phyloP scores from a whole-genome alignment of 2,329 filamentous ascomycete species.

The Zymoseptoria pseudotritici region DNA sequence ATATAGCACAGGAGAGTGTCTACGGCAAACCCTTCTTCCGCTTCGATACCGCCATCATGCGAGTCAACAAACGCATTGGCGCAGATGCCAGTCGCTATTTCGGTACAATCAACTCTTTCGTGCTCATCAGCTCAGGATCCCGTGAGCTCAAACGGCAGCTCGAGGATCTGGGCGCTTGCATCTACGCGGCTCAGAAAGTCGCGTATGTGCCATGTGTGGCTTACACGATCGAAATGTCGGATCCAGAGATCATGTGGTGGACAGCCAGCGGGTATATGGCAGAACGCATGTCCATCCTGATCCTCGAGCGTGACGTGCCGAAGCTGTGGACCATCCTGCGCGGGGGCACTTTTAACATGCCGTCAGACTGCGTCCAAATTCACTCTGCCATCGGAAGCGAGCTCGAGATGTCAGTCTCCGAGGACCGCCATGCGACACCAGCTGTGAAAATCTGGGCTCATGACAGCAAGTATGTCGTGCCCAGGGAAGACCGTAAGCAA shows the following conservation, averaged over 20 bases:
- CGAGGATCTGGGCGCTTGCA: background rate
- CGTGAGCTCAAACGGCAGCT: background rate
- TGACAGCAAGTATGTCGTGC: background rate
- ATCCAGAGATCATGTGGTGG: background rate
- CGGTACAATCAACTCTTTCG: background rate
- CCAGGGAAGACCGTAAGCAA: background rate
- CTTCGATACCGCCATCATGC: background rate
- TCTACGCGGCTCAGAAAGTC: background rate
- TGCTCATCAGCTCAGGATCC: background rate
- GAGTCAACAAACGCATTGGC: background rate
- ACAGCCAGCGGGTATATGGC: background rate
- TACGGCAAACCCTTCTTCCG: background rate
- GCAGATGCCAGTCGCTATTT: background rate
- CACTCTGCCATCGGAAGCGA: too few species aligned
- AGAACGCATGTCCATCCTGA: background rate
- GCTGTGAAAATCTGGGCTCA: background rate
- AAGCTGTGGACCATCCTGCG: background rate
- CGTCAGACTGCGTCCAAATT: background rate
- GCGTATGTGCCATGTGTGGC: background rate
- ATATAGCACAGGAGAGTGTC: background rate
- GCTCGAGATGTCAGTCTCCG: background rate
- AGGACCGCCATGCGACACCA: background rate
- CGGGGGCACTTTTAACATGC: background rate
- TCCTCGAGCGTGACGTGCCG: background rate
- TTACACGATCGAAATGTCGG: background rate